Evolutionary conservation across 2,329 filamentous ascomycete genomes (phyloP).

Genomic region (Amauroascus verrucosus): DNA sequence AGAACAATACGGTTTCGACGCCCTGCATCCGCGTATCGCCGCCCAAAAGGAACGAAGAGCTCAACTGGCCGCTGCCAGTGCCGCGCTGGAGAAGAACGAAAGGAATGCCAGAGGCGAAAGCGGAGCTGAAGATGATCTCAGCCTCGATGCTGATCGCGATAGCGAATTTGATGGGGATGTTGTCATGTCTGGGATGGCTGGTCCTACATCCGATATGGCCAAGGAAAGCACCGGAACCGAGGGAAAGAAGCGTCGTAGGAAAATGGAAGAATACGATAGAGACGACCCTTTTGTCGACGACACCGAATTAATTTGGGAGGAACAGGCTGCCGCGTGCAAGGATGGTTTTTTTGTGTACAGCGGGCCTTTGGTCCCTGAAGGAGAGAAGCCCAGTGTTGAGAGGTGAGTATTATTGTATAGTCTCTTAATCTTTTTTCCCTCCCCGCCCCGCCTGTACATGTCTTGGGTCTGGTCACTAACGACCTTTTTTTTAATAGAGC

Average conservation of each 20-base stretch:
- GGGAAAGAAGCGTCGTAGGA: constrained; percentile 61
- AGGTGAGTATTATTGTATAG: constrained; percentile 37
- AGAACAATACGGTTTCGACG: constrained; percentile 88
- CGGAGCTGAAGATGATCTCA: constrained; percentile 66
- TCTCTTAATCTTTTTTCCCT: constrained; percentile 14
- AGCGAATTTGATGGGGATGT: constrained; percentile 44
- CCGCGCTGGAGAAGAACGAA: constrained; percentile 66
- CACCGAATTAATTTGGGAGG: constrained; percentile 88
- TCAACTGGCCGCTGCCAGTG: constrained; percentile 78
- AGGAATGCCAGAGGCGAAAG: constrained; percentile 65
- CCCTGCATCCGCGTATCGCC: constrained; percentile 79
- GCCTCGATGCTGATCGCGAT: constrained; percentile 74
- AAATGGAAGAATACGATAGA: constrained; percentile 56
- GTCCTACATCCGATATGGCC: constrained; percentile 49
- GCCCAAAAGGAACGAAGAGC: constrained; percentile 80
- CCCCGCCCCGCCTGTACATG: too few species aligned
- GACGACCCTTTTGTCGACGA: constrained; percentile 71
- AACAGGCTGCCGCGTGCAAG: constrained; percentile 83
- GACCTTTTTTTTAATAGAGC: constrained; percentile 40
- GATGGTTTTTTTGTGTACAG: constrained; percentile 98
- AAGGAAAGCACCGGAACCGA: constrained; percentile 36
- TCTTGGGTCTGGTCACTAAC: constrained; percentile 25
- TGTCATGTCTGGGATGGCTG: constrained; percentile 32
- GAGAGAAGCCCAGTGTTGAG: constrained; percentile 61
- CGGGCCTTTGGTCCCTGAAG: constrained; percentile 77